phyloP scores from a whole-genome alignment of 2,329 filamentous ascomycete species.

The Fusarium citri region DNA sequence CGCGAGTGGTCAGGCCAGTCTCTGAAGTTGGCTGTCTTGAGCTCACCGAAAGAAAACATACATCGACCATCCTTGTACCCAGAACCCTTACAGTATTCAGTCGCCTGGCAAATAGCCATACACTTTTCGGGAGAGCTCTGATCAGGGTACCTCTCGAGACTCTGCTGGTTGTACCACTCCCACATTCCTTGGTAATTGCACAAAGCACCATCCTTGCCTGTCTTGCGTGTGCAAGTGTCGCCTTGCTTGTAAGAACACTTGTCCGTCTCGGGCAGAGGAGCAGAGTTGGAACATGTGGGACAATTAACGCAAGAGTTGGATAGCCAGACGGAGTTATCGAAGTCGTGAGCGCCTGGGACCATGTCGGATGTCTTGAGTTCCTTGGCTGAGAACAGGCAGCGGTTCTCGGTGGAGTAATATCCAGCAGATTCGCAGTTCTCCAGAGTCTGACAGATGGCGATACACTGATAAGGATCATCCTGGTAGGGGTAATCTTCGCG shows the following conservation, averaged over 20 bases:
- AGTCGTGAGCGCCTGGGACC: not conserved
- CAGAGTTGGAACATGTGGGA: not conserved
- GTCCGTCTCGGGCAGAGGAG: not conserved
- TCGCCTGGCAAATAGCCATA: not conserved
- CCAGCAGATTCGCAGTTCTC: constrained; percentile 7
- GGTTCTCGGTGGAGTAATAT: constrained; percentile 15
- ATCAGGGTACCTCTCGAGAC: not conserved
- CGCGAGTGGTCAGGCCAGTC: constrained; percentile 7
- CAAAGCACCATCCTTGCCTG: not conserved
- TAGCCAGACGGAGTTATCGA: not conserved
- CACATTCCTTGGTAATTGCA: constrained; percentile 11
- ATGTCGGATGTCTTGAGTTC: constrained; percentile 4
- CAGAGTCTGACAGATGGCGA: constrained; percentile 11
- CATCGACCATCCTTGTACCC: constrained; percentile 11
- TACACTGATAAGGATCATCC: constrained; percentile 13
- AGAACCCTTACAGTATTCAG: constrained; percentile 3
- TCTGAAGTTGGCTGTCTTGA: not conserved
- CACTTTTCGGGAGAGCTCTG: constrained; percentile 14
- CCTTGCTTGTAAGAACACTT: constrained; percentile 4
- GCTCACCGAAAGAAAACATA: constrained; percentile 12
- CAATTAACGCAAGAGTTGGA: constrained; percentile 5
- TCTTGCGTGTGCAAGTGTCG: not conserved
- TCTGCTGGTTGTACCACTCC: constrained; percentile 7
- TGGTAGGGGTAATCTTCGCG: constrained; percentile 17
- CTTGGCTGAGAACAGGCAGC: constrained; percentile 11